Conservation (phyloP, 305 asterid genomes). For the Plantago rigida region DNA sequence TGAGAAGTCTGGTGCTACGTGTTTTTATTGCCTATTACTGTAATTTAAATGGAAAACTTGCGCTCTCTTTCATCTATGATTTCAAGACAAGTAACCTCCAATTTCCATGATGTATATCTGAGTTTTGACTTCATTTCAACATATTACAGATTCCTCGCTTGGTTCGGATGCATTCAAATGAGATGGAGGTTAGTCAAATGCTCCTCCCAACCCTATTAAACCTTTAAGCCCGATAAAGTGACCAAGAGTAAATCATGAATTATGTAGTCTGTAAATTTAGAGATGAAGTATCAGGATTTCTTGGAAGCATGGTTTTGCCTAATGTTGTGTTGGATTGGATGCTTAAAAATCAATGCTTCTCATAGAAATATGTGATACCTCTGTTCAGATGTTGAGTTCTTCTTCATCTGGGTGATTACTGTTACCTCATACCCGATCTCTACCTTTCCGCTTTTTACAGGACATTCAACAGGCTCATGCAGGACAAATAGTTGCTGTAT, state of each 20-base stretch:
- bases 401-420: neutral
- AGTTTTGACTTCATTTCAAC: conserved; percentile 18
- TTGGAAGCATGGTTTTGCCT: conserved; percentile 14
- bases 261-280: too few species aligned
- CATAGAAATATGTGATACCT: neutral
- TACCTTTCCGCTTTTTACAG: conserved; percentile 32
- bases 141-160: conserved; percentile 76
- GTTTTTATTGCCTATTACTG: too few species aligned
- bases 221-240: neutral
- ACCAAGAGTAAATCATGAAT: neutral
- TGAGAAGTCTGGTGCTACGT: neutral
- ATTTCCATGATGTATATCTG: conserved; percentile 4
- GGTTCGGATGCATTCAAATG: conserved; percentile 96
- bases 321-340: neutral
- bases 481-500: conserved; percentile 97
- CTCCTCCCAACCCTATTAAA: conserved; percentile 1
- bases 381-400: too few species aligned
- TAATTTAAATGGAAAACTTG: neutral
- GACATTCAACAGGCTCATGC: conserved; percentile 98
- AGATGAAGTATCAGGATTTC: neutral
- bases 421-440: conserved; percentile 14
- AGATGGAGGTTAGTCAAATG: conserved; percentile 75
- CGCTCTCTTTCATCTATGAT: neutral
- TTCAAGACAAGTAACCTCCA: too few species aligned
- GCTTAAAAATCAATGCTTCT: conserved; percentile 4